Evolutionary conservation across 164 flowering plant species (phyloP), one percentile per base, ranked within the genome.

Genomic region (Berberis vulgaris): DNA sequence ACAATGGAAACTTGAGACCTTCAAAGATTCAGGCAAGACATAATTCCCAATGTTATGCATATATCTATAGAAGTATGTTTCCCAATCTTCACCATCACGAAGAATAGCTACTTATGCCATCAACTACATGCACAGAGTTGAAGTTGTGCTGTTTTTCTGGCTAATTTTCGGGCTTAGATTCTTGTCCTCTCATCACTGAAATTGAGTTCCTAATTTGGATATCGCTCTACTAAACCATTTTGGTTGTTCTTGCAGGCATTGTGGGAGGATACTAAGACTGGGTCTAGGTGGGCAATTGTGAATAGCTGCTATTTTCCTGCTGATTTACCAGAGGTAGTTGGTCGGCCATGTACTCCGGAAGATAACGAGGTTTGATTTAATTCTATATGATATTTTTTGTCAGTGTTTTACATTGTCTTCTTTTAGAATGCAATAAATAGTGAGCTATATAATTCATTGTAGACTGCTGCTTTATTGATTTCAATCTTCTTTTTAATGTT

Each of bases 251-350:
- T 13, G 67, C 83, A 89, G 98, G 83, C 80, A 47, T 77, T 91
- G 82, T 89, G 94, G 96, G 92, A 91, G 71, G 96, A 89, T 71
- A 73, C 64, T 41, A 73, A 71, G 64, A 83, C 82, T 65, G 76
- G 81, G 66, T 72, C 70, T 47, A 88, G 81, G 76, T 86, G 89
- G 89, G 85, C 85, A 56, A 61, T 44, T 56, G 76, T 82, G 44
- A 82, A 62, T 49, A 72, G 65, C 69, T 88, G 85, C 70, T 88
- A 81, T 80, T 80, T 85, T 72, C 89, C 91, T 56, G 63, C 59
- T 67, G 93, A 86, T 72, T 77, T 88, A 74, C 93, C 97, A n/a
- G 80, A 76, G 69, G 79, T 68, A 66, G 86, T 88, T 76, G 86
- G 79, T 49, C 79, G 65, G 44, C 93, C 86, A 39, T 76, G 75